Base-by-base conservation (phyloP, 2,329 filamentous ascomycete species). In the Boeremia lycopersici region DNA sequence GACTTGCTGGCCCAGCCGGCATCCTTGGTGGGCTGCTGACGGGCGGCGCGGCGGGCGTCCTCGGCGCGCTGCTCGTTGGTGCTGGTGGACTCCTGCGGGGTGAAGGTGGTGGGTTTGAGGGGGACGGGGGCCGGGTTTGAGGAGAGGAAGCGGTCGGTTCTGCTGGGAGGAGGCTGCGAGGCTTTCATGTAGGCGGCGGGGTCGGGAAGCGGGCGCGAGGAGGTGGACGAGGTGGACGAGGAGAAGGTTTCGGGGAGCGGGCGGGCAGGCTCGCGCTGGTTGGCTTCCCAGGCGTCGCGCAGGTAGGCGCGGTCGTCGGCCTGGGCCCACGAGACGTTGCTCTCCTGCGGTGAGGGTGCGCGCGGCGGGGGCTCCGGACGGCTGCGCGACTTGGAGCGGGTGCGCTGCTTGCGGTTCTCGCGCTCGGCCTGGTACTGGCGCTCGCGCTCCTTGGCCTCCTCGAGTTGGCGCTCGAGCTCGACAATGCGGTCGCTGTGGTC, bases 381-480 rank as follows among this genome's bases (percentile, higher is more conserved):
- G 3, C 67, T 67, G 33, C 72, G 69, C 35, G 69, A 74, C 58
- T 72, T 73, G 7, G 72, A 74, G 26, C 72, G 67, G 33, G 71
- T 64, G n/a, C 75, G 72, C 57, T 71, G 72, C 33, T 72, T 69
- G 30, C 82, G 76, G 25, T 82, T 81, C 57, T 86, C 81, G 11
- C 86, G 79, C 68, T 87, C 86, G 23, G 75, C 76, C 65, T 88
- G 81, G 64, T 89, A 89, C 63, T 84, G 81, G 34, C 80, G 79
- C 68, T 90, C 88, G 39, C 88, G 81, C 61, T 88, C 85, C 61
- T 87, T 84, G 12, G 88, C 87, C 65, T 85, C 81, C 65, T 86
- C 85, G 1, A 91, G 79, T 68, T 90, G 84, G 29, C 82, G 81
- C 76, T 98, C 93, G 5, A 98, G 81, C 71, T 97, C 88, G 65